Conservation (phyloP, 345 rosid species). For the Euphorbia tirucalli region DNA sequence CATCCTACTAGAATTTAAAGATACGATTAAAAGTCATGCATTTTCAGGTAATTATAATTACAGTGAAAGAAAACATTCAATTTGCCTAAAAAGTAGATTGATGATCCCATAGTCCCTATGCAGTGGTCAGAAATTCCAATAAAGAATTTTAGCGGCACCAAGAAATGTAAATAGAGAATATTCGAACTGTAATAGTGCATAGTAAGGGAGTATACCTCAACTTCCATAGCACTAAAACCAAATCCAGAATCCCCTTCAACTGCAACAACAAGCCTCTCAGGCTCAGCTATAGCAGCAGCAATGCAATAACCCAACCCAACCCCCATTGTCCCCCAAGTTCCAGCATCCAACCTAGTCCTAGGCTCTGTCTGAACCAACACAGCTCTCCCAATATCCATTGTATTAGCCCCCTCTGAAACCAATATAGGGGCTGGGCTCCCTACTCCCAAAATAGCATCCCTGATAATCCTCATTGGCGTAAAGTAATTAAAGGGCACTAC, state of each 20-base stretch:
- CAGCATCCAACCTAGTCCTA: conserved; percentile 97
- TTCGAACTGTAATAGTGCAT: no score
- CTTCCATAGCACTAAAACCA: conserved; percentile 98
- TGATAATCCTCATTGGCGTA: conserved; percentile 93
- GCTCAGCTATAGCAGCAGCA: conserved; percentile 94
- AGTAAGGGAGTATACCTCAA: conserved; percentile 54
- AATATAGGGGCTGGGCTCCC: conserved; percentile 85
- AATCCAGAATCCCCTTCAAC: conserved; percentile 99
- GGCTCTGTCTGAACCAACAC: conserved; percentile 96
- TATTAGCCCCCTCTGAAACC: conserved; percentile 94
- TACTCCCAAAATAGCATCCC: conserved; percentile 66
- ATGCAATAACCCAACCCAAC: conserved; percentile 98
- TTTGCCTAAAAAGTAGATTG: neutral
- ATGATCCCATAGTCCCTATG: neutral
- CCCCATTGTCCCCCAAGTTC: conserved; percentile 99
- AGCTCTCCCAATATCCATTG: conserved; percentile 95
- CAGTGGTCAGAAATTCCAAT: no score
- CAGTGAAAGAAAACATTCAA: neutral
- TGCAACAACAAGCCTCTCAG: conserved; percentile 81
- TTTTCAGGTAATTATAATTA: neutral
- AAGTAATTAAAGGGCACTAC: conserved; percentile 90
- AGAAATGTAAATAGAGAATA: no score
- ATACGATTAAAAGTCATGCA: neutral
- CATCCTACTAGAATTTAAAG: neutral
- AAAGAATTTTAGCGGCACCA: neutral